These are phyloP conservation scores for Candida golubevii DNA, from an alignment of 805 yeast species.

Conservation along the genomic window DNA sequence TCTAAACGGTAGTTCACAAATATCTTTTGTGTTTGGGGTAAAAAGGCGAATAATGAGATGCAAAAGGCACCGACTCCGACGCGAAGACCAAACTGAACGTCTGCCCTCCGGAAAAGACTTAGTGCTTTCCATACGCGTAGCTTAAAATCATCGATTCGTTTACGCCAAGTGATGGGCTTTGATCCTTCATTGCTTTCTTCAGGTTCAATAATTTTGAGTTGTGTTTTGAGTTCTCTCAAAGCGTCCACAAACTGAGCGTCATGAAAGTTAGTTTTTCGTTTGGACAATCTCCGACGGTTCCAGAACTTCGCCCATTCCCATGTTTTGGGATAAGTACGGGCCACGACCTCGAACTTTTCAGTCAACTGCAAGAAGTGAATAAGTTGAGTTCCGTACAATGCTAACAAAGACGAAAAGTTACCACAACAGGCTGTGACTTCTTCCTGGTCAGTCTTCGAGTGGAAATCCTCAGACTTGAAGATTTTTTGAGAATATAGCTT, in stretches of 20 bases:
- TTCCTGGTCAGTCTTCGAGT: conserved; percentile 59
- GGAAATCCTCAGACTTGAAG: conserved; percentile 36
- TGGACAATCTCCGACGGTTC: conserved; percentile 21
- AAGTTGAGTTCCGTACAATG: conserved; percentile 59
- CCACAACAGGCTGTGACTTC: conserved; percentile 84
- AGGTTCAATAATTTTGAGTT: conserved; percentile 5
- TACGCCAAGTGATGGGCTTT: neutral
- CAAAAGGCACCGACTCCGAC: conserved; percentile 75
- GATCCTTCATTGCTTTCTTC: neutral
- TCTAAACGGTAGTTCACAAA: conserved; percentile 73
- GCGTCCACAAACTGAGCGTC: conserved; percentile 19
- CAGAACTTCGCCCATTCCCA: conserved; percentile 57
- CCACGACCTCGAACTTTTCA: conserved; percentile 33
- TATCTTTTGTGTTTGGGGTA: conserved; percentile 47
- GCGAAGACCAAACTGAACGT: conserved; percentile 72
- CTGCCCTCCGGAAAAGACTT: conserved; percentile 54
- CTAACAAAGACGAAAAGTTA: conserved; percentile 63
- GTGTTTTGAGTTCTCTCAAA: conserved; percentile 16
- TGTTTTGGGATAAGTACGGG: conserved; percentile 22
- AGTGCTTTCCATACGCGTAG: conserved; percentile 44
- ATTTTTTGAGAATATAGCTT: conserved; percentile 54
- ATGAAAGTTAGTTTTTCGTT: neutral
- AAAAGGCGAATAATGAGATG: conserved; percentile 63
- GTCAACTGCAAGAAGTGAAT: conserved; percentile 42
- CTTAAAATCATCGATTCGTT: conserved; percentile 5